Evolutionary conservation across 176 grass and related monocot species (phyloP), one percentile per base, ranked within the genome.

Genomic region (Oryza brachyantha): DNA sequence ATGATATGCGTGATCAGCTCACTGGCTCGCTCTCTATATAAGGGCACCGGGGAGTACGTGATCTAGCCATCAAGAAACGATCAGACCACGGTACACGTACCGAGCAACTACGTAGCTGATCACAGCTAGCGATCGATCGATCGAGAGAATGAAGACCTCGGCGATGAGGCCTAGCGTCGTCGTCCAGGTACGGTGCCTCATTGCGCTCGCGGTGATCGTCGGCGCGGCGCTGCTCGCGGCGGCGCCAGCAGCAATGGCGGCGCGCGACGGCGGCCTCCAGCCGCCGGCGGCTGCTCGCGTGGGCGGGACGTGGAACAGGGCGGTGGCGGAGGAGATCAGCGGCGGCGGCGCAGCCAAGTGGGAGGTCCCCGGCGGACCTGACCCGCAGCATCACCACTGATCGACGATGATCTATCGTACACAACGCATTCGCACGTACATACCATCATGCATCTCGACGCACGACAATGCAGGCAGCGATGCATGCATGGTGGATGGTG

Each of bases 351-450:
- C 12, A 2, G 21, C 7, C 68, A 90, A 90, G 83, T 72, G 77
- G 71, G 45, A 73, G 21, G 83, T 90, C 0, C 87, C 60, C 0
- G 87, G 87, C 34, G 87, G 87, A 21, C 78, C 78, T 48, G 83
- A 90, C 37, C 83, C 87, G 27, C 78, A 86, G 34, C 83, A 90
- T n/a, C 88, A 86, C 78, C 21, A 83, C 58, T 66, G 75, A 84
- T 55, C 19, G 4, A 8, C 17, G 1, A 39, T 7, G 0, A 16
- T 42, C 50, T 26, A n/a, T n/a, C n/a, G n/a, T n/a, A n/a, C n/a
- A n/a, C n/a, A n/a, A n/a, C n/a, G n/a, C n/a, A n/a, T n/a, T n/a
- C n/a, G n/a, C n/a, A n/a, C n/a, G n/a, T n/a, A n/a, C n/a, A n/a
- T n/a, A n/a, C n/a, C n/a, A n/a, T n/a, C n/a, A n/a, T n/a, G n/a